Conservation (phyloP, 495 filamentous ascomycete genomes). For the Penicillium steckii region DNA sequence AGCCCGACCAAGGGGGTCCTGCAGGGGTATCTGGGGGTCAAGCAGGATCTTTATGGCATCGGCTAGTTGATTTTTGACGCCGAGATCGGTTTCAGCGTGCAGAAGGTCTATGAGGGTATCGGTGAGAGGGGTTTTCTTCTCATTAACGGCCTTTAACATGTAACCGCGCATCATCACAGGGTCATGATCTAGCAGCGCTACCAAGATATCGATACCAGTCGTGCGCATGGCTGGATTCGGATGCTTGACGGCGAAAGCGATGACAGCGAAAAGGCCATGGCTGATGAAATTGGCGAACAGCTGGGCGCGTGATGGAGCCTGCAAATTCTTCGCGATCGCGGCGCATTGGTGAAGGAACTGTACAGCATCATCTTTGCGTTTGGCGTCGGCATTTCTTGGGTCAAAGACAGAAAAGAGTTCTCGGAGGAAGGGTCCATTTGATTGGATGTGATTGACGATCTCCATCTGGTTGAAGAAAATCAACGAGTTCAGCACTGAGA, state of each 20-base stretch:
- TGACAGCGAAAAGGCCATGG: constrained; percentile 83
- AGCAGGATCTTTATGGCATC: constrained; percentile 94
- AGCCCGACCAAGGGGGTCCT: constrained; percentile 64
- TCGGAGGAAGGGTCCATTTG: constrained; percentile 70
- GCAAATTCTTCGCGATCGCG: constrained; percentile 89
- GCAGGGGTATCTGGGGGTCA: constrained; percentile 67
- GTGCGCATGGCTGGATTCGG: constrained; percentile 81
- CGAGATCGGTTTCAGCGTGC: constrained; percentile 85
- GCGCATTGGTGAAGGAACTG: constrained; percentile 97
- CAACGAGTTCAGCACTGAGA: constrained; percentile 93
- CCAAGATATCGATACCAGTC: constrained; percentile 89
- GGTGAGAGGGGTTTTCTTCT: constrained; percentile 82
- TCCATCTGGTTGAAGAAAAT: constrained; percentile 99
- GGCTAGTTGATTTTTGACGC: constrained; percentile 92
- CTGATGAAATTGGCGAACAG: constrained; percentile 88
- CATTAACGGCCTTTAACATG: constrained; percentile 86
- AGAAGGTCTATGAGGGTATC: constrained; percentile 93
- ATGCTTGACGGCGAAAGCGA: constrained; percentile 87
- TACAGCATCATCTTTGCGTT: constrained; percentile 89
- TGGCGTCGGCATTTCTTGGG: constrained; percentile 57
- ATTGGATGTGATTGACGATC: constrained; percentile 89
- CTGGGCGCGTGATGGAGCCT: constrained; percentile 72
- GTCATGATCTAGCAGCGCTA: constrained; percentile 94
- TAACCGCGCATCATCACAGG: constrained; percentile 88
- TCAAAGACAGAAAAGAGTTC: constrained; percentile 91